Evolutionary conservation across 2,329 filamentous ascomycete species (phyloP).

Genomic region (Thelonectria rubi): DNA sequence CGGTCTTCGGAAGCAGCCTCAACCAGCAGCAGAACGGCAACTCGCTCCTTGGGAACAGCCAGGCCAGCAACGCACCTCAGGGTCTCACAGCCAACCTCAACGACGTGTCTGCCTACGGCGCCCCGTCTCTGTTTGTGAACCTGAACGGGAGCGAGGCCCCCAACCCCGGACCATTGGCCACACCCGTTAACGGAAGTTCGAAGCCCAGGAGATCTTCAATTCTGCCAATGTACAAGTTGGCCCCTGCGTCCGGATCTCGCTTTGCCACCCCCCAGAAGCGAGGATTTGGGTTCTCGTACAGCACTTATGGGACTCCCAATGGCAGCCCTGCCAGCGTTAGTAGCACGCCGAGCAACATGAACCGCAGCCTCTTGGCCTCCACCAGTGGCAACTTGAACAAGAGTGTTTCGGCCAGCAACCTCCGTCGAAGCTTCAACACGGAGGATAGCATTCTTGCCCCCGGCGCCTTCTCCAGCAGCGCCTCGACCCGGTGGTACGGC

Average conservation of each 20-base stretch:
- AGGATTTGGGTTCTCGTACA: conserved; percentile 93
- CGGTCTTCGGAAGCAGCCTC: conserved; percentile 57
- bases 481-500: conserved; percentile 70
- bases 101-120: conserved; percentile 90
- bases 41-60: conserved; percentile 68
- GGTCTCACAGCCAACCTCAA: conserved; percentile 80
- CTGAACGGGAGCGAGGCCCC: conserved; percentile 68
- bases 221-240: conserved; percentile 87
- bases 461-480: conserved; percentile 80
- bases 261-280: conserved; percentile 86
- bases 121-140: conserved; percentile 83
- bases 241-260: conserved; percentile 80
- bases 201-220: conserved; percentile 83
- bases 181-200: conserved; percentile 78
- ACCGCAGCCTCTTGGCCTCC: conserved; percentile 71
- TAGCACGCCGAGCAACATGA: conserved; percentile 74
- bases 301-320: conserved; percentile 84
- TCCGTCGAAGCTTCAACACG: conserved; percentile 81
- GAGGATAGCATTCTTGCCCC: conserved; percentile 89
- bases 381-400: conserved; percentile 79
- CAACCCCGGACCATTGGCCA: conserved; percentile 90
- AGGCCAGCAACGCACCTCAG: conserved; percentile 63
- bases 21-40: conserved; percentile 60
- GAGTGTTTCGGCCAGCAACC: conserved; percentile 87
- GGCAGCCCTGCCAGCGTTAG: conserved; percentile 70